Evolutionary conservation across 78 protist species (phyloP), one percentile per base, ranked within the genome.

Genomic region (Speleostelium caveatum): DNA sequence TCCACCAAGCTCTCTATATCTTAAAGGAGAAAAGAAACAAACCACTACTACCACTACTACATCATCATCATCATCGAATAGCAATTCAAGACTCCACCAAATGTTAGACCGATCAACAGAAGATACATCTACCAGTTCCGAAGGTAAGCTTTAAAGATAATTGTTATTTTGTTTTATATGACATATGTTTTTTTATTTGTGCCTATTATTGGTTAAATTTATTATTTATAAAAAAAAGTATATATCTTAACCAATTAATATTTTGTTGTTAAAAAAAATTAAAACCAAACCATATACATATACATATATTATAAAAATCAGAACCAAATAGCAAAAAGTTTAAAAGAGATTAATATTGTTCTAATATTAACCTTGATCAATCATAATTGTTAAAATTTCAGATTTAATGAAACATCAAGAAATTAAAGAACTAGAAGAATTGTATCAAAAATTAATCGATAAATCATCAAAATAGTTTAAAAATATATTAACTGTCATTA

Each of bases 401-500:
- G 53, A 45, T 14, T 45, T 45, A 45, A 14, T 45, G 53, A 45
- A 45, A 14, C 10, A 6, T 14, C n/a, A 45, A 45, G 53, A 45
- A 10, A 10, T 45, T 45, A 45, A 45, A 14, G 53, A 45, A 45
- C 53, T 45, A 10, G 10, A 6, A 45, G 10, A 45, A 45, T 10
- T 45, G 6, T 45, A 45, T 10, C 53, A 45, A 45, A 6, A 45
- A 45, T 45, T 45, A 10, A 6, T 33, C 73, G 16, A 73, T 72
- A 4, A 72, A 72, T 58, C 33, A 58, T 58, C n/a, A 33, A 1
- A 62, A 30, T 62, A 62, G 14, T 26, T 19, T 4, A 7, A 61
- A 53, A 39, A 58, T 83, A 0, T 0, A 69, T 5, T 77, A 83
- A 33, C 67, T 83, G 28, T 36, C 79, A 67, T 56, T 79, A 45